Evolutionary conservation across 2,329 filamentous ascomycete genomes (phyloP).

Genomic region (Trichoderma endophyticum): DNA sequence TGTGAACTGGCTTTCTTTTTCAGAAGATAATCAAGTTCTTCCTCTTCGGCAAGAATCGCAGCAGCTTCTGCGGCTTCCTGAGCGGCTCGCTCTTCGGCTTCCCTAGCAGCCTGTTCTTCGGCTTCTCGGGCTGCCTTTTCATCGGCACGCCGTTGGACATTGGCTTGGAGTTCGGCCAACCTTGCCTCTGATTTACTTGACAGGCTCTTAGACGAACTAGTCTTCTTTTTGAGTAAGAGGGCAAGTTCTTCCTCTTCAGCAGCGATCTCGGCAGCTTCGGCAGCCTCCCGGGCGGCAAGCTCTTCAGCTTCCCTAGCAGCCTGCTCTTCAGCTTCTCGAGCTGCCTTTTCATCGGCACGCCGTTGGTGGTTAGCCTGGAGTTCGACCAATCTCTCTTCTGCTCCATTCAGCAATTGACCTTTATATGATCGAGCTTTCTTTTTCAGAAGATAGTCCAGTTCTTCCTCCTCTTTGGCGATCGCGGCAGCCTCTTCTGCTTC

Average conservation of each 20-base stretch:
- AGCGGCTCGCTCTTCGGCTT: constrained; percentile 20
- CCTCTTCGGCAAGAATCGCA: constrained; percentile 17
- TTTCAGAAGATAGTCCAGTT: constrained; percentile 33
- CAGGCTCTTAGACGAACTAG: neutral
- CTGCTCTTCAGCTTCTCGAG: constrained; percentile 23
- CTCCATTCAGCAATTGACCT: constrained; percentile 29
- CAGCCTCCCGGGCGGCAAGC: neutral
- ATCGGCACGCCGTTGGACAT: neutral
- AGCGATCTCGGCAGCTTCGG: neutral
- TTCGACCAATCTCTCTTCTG: constrained; percentile 30
- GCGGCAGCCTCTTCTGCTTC: constrained; percentile 21
- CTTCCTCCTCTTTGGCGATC: constrained; percentile 20
- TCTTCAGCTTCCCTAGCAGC: constrained; percentile 18
- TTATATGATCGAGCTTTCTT: constrained; percentile 31
- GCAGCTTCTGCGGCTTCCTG: constrained; percentile 22
- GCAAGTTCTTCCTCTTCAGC: constrained; percentile 2
- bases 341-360: constrained; percentile 23
- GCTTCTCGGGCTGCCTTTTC: neutral
- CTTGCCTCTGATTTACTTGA: neutral
- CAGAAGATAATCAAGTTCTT: constrained; percentile 28
- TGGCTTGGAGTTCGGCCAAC: neutral
- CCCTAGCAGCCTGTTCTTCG: constrained; percentile 21
- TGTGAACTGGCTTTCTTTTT: constrained; percentile 34
- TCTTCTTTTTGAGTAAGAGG: neutral
- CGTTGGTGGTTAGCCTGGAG: constrained; percentile 20